Evolutionary conservation across 768 basidiomycete species (phyloP).

Genomic region (Rhodotorula graminis): DNA sequence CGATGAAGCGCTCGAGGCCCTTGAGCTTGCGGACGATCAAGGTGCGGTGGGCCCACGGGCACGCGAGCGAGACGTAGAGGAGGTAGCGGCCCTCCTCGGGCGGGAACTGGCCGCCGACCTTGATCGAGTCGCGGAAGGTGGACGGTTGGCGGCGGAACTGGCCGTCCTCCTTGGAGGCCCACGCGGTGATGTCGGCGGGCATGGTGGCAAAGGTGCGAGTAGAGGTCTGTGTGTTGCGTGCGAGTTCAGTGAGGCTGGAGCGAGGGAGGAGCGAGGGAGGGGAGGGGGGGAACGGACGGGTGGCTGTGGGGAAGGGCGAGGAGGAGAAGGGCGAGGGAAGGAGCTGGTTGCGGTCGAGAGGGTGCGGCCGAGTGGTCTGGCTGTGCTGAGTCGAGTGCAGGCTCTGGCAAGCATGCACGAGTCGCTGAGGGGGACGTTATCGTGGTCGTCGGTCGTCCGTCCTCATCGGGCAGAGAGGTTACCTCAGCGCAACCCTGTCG

Average conservation of each 20-base stretch:
- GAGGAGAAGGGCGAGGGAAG: background rate
- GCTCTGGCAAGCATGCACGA: background rate
- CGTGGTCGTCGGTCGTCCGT: too few species aligned
- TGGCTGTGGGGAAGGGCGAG: background rate
- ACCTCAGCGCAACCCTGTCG: background rate
- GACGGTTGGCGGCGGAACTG: conserved; percentile 60
- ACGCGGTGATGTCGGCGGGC: conserved; percentile 36
- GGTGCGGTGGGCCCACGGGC: conserved; percentile 91
- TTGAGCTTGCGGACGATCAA: conserved; percentile 86
- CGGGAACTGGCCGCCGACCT: conserved; percentile 59
- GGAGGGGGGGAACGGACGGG: too few species aligned
- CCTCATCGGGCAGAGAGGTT: too few species aligned
- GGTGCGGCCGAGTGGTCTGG: background rate
- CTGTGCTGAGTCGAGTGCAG: background rate
- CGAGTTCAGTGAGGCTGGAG: too few species aligned
- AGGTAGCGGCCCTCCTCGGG: conserved; percentile 84
- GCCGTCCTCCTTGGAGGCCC: conserved; percentile 59
- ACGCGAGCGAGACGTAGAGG: conserved; percentile 81
- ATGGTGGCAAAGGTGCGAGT: conserved; percentile 2
- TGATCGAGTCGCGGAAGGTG: conserved; percentile 57
- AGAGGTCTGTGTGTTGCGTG: too few species aligned
- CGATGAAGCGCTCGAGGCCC: conserved; percentile 79
- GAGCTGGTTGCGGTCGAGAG: background rate
- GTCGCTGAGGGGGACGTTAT: background rate
- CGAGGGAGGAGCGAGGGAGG: too few species aligned